A percentile compares a stretch with the other conserved stretches of the same genome.
These are phyloP conservation scores for Zalaria sp. DNA, from an alignment of 2,329 filamentous ascomycete genomes.

Conservation along the genomic window DNA sequence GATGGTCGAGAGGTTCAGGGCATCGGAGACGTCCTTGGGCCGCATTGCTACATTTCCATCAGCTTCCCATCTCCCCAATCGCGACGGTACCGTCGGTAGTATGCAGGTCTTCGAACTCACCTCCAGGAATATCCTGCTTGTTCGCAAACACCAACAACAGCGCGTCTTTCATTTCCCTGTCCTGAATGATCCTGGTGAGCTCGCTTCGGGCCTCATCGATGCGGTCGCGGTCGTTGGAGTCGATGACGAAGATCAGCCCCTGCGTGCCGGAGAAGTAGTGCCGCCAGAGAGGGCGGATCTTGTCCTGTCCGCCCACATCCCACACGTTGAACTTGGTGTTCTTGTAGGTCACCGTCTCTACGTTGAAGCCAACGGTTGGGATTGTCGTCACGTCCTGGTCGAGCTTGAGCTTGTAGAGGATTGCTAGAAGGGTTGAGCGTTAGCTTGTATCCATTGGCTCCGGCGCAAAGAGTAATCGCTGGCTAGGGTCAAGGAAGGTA, in stretches of 20 bases:
- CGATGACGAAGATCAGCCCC: slow-evolving; percentile 99
- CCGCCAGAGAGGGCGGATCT: slow-evolving; percentile 98
- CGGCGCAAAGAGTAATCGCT: too few relatives aligned
- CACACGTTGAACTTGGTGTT: slow-evolving; percentile 99
- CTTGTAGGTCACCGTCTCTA: slow-evolving; percentile 99
- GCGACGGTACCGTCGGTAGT: too few relatives aligned
- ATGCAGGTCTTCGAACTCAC: slow-evolving; percentile 41
- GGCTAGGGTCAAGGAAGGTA: too few relatives aligned
- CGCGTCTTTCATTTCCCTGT: slow-evolving; percentile 95
- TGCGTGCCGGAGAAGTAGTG: slow-evolving; percentile 99
- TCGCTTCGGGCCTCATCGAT: slow-evolving; percentile 94
- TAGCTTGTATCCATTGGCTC: too few relatives aligned
- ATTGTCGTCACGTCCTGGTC: slow-evolving; percentile 99
- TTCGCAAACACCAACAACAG: slow-evolving; percentile 97
- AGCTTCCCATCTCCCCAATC: too few relatives aligned
- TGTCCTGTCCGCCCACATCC: slow-evolving; percentile 99
- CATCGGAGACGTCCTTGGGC: slow-evolving; percentile 35
- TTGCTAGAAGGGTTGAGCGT: slow-evolving; percentile 35
- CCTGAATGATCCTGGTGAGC: slow-evolving; percentile 95
- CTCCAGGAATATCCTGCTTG: slow-evolving; percentile 88
- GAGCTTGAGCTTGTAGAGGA: slow-evolving; percentile 99
- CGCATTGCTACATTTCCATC: slow-evolving; percentile 25
- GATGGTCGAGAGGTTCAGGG: slow-evolving; percentile 32
- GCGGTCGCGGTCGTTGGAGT: slow-evolving; percentile 97
- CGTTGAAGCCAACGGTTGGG: slow-evolving; percentile 98